Base-by-base conservation (phyloP, 2,329 filamentous ascomycete species). In the Lachnellula cervina region DNA sequence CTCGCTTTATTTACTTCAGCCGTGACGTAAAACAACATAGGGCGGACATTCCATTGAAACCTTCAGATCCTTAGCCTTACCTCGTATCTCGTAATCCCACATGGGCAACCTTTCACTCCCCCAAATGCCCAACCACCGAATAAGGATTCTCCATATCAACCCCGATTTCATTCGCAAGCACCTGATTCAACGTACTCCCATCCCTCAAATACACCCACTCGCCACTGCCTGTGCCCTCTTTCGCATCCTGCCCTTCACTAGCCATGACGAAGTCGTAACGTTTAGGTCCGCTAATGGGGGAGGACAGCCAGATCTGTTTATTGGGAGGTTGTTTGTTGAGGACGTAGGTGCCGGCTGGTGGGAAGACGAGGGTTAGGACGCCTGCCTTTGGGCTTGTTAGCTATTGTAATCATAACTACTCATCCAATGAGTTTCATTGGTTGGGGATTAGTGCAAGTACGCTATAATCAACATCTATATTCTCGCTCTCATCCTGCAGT, bases 311-410 rank as follows among this genome's bases (percentile, higher is more conserved):
- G 69, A 99, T 96, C 71, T 88, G 94, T 78, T 91, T 94, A 79
- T 97, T 97, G 19, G 93, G 91, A 0, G 94, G 94, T 73, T 99
- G 94, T 74, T 99, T 99, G 82, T 99, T 99, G 75, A 99, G 81
- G 58, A 99, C 89, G 70, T 95, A 99, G 32, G 84, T 93, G 59
- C 92, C 91, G 50, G 83, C 77, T 13, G 79, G 76, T 1, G 84
- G 82, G 64, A 89, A 83, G 6, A 76, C 79, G 67, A 97, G 78
- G 60, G 86, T 91, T 64, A 97, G 80, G 54, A 97, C 91, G 54
- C 94, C 93, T 52, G 90, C 82, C 92, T 97, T 66, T 46, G 58
- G 58, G 5, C 19, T 17, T 13, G 49, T 55, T 43, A 52, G 54
- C 19, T 50, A 51, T 46, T 35, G 56, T 40, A 13, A 37, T 32